Evolutionary conservation across 495 filamentous ascomycete species (phyloP), one percentile per base, ranked within the genome.

Genomic region (Penicillium fimorum): DNA sequence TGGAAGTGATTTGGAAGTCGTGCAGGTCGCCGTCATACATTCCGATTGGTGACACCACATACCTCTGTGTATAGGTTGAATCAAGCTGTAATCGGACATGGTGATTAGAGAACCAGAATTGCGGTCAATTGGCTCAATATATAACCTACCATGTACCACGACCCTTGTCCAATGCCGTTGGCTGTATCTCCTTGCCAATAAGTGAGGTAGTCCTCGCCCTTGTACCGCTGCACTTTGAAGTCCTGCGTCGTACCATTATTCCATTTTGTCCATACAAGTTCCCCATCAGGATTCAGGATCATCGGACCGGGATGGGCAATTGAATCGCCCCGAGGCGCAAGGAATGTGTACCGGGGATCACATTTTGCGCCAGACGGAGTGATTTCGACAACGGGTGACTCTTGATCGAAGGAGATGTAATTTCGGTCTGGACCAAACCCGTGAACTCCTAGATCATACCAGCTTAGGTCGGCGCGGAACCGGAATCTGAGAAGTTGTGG

Each of bases 121-220:
- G 27, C n/a, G 43, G 13, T n/a, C 2, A 22, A 18, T 0, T 25
- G 47, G 17, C 27, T 30, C 37, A 25, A 37, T 5, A 35, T 27
- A 4, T 20, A 8, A 45, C 73, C 25, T 66, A 81, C 79, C 79
- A 82, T 82, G 40, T 79, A 80, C 60, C 79, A 80, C 42, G 71
- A 70, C 8, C 81, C 81, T 49, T 66, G 68, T 3, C 79, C 79
- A 58, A 80, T 64, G 30, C 74, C 78, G 24, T 74, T 75, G 35
- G 77, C 67, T 55, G 78, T 73, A 32, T 76, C 67, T 8, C 81
- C 80, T 44, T 79, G 72, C 82, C 81, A 84, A 51, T 78, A 83
- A 4, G 80, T 80, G 45, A 84, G 40, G 56, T 76, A 81, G 12
- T 76, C 69, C 47, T 75, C 57, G 33, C 69, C 76, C 50, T 67